Percentiles rank a stretch among this genome's conserved stretches.
Evolutionary conservation across 345 rosid species (phyloP).

Genomic region (Gossypium sturtianum): DNA sequence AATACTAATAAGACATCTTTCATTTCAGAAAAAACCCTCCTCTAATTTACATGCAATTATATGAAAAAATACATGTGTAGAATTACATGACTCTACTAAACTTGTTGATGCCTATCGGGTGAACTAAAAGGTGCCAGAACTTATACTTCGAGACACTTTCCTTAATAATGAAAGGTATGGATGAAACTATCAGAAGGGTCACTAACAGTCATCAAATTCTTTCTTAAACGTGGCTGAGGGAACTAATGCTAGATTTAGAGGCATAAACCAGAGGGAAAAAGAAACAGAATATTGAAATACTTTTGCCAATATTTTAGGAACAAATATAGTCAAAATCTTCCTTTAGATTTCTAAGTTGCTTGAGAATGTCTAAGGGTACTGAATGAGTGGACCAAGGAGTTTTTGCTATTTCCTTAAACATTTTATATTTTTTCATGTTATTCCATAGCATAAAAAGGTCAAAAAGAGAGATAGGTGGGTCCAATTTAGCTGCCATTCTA

Average conservation of each 20-base stretch:
- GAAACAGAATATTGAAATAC: neutral
- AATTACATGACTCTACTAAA: no score
- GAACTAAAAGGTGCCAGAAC: no score
- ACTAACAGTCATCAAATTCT: neutral
- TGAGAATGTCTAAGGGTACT: neutral
- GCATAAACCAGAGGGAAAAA: neutral
- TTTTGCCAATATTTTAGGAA: conserved; percentile 4
- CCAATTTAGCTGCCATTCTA: neutral
- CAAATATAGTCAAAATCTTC: conserved; percentile 1
- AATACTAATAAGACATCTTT: neutral
- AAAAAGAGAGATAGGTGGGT: neutral
- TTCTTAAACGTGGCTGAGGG: neutral
- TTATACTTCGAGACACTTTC: no score
- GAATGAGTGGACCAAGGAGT: neutral
- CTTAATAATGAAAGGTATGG: neutral
- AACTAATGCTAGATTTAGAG: neutral
- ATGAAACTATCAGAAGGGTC: neutral
- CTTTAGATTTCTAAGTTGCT: neutral
- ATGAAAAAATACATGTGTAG: no score
- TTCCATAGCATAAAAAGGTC: neutral
- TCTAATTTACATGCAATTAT: neutral
- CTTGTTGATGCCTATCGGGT: no score
- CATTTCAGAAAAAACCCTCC: neutral
- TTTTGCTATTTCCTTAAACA: neutral
- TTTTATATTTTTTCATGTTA: neutral